Evolutionary conservation across 2,329 filamentous ascomycete species (phyloP).

Genomic region (Verticillium nubilum): DNA sequence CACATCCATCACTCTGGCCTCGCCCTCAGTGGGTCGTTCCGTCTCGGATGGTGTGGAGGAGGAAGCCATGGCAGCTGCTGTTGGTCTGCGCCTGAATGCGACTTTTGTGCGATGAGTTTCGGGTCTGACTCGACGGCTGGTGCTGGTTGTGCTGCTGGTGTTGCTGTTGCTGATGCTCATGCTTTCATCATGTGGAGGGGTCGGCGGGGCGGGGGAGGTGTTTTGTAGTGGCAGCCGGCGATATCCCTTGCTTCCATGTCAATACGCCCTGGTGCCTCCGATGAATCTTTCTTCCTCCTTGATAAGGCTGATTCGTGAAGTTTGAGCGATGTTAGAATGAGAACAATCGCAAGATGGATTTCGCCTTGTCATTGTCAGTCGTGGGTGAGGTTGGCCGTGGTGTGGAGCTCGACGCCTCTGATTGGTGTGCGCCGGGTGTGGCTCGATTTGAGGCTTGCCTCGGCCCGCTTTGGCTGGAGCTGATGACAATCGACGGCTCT

Average conservation of each 20-base stretch:
- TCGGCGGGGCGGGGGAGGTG: neutral
- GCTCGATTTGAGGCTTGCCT: neutral
- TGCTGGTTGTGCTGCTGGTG: slow-evolving; percentile 6
- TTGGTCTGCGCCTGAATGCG: slow-evolving; percentile 20
- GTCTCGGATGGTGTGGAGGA: neutral
- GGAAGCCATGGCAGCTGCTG: slow-evolving; percentile 8
- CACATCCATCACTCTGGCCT: neutral
- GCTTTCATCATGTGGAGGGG: slow-evolving; percentile 8
- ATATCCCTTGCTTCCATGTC: neutral
- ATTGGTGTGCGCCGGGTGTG: neutral
- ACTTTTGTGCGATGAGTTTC: slow-evolving; percentile 23
- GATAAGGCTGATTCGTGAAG: neutral
- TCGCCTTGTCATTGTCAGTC: neutral
- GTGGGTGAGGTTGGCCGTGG: neutral
- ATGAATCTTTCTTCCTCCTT: neutral
- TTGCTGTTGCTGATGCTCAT: neutral
- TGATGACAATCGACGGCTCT: neutral
- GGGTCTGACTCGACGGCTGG: slow-evolving; percentile 7
- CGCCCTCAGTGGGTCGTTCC: neutral
- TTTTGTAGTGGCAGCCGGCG: neutral
- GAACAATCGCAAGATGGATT: neutral
- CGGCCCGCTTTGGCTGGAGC: neutral
- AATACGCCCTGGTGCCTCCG: neutral
- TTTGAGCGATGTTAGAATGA: neutral
- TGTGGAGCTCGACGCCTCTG: neutral